Evolutionary conservation across 1,284 basidiomycete species (phyloP), one percentile per base, ranked within the genome.

Genomic region (Apiotrichum siamense): DNA sequence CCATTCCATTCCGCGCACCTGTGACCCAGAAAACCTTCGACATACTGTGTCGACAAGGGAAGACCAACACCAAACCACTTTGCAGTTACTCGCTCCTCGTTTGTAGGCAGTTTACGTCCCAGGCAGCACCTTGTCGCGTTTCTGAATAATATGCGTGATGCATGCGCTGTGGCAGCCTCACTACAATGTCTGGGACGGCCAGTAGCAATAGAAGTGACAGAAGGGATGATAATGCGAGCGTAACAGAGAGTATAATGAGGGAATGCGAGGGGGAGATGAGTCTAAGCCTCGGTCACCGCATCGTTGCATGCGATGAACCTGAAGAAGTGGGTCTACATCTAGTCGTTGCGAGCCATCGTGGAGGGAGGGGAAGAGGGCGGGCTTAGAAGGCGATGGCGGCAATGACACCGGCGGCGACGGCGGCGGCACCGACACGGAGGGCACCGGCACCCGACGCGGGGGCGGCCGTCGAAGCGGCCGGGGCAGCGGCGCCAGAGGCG

Each of bases 381-480:
- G 26, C 33, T 57, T 49, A 52, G 40, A 47, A 50, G 27, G 32
- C 40, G 15, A 57, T 39, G 36, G 50, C 44, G 31, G 48, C 39
- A 32, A 44, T 5, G 36, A 35, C 47, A 24, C 48, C 44, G 25
- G 44, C 47, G 13, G 23, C 42, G 32, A 39, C 44, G 18, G 29
- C 31, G 15, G 36, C 47, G 26, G n/a, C 40, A 21, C 21, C 39
- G 41, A 38, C 47, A 31, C 39, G 40, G 38, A 52, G 20, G 38
- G 45, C 40, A 32, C 41, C 45, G 27, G 57, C 47, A 38, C 49
- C 47, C 11, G 62, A 53, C 35, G 56, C 31, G 10, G 60, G 39
- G 6, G 57, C 46, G 26, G 61, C 31, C 37, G 55, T 48, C 44
- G 64, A 57, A 32, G 63, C 26, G 37, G 62, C 52, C 42, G 63